These are phyloP conservation scores for Geotrichum carabidarum DNA, from an alignment of 1,139 yeast genomes.

Conservation along the genomic window DNA sequence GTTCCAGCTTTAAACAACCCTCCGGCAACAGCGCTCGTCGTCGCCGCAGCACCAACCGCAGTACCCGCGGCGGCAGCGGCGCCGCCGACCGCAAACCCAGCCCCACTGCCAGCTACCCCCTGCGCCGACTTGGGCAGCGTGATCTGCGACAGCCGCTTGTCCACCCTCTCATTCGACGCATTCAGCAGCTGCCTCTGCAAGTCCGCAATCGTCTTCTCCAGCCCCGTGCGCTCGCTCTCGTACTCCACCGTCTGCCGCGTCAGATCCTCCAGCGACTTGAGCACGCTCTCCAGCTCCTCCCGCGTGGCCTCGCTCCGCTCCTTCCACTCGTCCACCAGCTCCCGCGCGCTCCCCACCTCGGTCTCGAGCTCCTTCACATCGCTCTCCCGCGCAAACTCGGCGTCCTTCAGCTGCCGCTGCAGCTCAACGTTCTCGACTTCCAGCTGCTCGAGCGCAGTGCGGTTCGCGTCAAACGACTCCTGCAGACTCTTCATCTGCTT, in stretches of 20 bases:
- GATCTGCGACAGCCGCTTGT: constrained; percentile 29
- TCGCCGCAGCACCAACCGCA: too few relatives aligned
- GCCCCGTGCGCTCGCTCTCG: constrained; percentile 34
- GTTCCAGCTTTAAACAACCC: too few relatives aligned
- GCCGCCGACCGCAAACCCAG: not conserved
- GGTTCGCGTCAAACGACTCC: constrained; percentile 27
- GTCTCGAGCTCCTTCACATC: constrained; percentile 27
- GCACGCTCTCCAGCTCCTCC: constrained; percentile 33
- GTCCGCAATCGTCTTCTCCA: constrained; percentile 30
- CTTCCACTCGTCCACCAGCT: constrained; percentile 32
- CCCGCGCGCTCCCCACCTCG: constrained; percentile 30
- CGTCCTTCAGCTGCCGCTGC: constrained; percentile 35
- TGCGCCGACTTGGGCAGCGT: constrained; percentile 4
- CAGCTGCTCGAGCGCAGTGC: constrained; percentile 32
- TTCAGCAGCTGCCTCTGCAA: constrained; percentile 28
- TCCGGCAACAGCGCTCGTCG: too few relatives aligned
- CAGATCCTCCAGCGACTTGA: constrained; percentile 36
- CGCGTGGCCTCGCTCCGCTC: constrained; percentile 34
- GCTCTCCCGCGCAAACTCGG: constrained; percentile 31
- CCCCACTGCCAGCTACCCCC: constrained; percentile 1
- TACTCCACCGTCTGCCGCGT: constrained; percentile 39
- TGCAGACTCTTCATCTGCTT: constrained; percentile 12
- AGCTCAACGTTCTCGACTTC: constrained; percentile 37
- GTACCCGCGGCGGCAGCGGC: too few relatives aligned
- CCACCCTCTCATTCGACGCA: constrained; percentile 24